These are phyloP conservation scores for Barnettozyma pratensis DNA, from an alignment of 805 yeast species.

Conservation along the genomic window DNA sequence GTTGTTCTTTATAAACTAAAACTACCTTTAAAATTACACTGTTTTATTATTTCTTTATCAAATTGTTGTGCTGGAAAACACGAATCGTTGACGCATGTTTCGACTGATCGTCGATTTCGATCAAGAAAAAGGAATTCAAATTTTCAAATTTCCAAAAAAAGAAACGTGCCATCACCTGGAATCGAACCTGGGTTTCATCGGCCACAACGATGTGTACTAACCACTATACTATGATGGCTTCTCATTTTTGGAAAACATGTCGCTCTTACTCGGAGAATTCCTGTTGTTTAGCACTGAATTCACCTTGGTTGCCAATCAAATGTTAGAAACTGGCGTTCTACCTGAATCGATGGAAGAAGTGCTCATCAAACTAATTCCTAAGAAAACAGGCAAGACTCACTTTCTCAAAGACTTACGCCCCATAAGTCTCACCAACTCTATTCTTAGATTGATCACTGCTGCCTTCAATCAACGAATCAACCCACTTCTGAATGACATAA, in stretches of 20 bases:
- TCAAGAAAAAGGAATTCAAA: not conserved
- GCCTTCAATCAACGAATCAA: not conserved
- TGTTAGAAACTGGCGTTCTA: not conserved
- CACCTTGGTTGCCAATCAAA: not conserved
- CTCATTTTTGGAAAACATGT: too few relatives aligned
- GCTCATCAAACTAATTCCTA: not conserved
- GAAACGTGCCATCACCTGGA: constrained; percentile 60
- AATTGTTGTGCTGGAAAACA: too few relatives aligned
- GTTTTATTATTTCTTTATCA: too few relatives aligned
- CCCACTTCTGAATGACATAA: not conserved
- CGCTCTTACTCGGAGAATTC: too few relatives aligned
- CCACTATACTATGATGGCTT: constrained; percentile 54
- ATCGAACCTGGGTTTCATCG: constrained; percentile 71
- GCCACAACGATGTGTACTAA: constrained; percentile 71
- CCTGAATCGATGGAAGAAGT: not conserved
- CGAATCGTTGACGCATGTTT: too few relatives aligned
- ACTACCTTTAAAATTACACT: too few relatives aligned
- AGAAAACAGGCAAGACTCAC: not conserved
- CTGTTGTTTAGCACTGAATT: too few relatives aligned
- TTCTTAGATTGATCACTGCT: not conserved
- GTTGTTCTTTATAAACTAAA: too few relatives aligned
- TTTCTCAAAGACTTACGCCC: not conserved
- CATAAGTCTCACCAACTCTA: not conserved
- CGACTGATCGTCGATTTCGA: too few relatives aligned
- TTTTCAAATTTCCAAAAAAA: too few relatives aligned